phyloP scores from a whole-genome alignment of 164 flowering plant species.

The Tetracentron sinense region DNA sequence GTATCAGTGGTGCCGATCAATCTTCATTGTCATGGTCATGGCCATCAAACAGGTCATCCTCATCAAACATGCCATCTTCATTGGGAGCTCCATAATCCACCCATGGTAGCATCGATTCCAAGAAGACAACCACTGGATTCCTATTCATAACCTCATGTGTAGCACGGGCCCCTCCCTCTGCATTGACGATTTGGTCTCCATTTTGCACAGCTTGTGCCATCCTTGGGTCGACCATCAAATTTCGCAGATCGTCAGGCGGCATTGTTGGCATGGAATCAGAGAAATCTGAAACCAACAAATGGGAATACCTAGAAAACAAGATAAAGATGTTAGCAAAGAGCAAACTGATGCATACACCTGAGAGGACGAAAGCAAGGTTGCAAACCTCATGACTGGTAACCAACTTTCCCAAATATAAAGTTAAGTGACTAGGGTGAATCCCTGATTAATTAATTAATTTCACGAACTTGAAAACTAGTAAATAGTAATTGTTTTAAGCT shows the following conservation, averaged over 20 bases:
- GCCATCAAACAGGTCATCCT: conserved; percentile 22
- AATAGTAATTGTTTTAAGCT: too few species aligned
- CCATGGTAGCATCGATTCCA: conserved; percentile 88
- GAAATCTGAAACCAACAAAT: conserved; percentile 77
- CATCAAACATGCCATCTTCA: conserved; percentile 15
- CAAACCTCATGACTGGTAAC: too few species aligned
- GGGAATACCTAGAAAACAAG: conserved; percentile 55
- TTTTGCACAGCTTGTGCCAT: conserved; percentile 40
- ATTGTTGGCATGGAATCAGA: conserved; percentile 67
- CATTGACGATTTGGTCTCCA: conserved; percentile 26
- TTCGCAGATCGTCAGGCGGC: conserved; percentile 82
- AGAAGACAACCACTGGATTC: conserved; percentile 54
- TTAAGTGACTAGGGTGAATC: too few species aligned
- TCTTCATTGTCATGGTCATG: conserved; percentile 21
- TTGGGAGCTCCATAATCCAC: conserved; percentile 38
- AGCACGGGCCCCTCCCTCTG: conserved; percentile 25
- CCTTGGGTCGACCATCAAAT: conserved; percentile 64
- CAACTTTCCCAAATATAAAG: too few species aligned
- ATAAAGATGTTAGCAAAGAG: too few species aligned
- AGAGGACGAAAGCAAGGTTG: too few species aligned
- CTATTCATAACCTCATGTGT: conserved; percentile 61
- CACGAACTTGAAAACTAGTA: too few species aligned
- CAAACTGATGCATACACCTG: too few species aligned
- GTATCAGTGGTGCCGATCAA: background rate
- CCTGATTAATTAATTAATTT: too few species aligned